Evolutionary conservation across 805 yeast species (phyloP).

Genomic region (Yarrowia osloensis): DNA sequence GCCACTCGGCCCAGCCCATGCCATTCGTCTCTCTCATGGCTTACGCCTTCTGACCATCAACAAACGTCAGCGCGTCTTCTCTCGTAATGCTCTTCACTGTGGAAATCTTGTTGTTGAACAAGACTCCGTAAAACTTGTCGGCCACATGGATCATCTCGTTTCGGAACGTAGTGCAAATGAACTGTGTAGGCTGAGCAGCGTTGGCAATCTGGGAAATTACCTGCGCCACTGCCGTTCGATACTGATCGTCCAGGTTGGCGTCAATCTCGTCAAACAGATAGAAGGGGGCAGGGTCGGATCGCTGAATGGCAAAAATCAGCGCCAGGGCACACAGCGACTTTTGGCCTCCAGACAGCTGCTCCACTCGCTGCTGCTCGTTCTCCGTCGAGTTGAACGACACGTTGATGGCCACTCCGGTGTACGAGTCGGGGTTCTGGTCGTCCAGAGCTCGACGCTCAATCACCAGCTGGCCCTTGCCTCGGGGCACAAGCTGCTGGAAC

Average conservation of each 20-base stretch:
- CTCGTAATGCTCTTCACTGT: slow-evolving; percentile 68
- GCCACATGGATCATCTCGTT: slow-evolving; percentile 90
- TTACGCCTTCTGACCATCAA: slow-evolving; percentile 54
- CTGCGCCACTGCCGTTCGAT: slow-evolving; percentile 81
- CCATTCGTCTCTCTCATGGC: background rate
- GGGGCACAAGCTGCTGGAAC: slow-evolving; percentile 80
- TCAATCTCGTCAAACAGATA: slow-evolving; percentile 95
- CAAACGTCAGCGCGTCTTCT: slow-evolving; percentile 78
- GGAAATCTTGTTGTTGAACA: slow-evolving; percentile 79
- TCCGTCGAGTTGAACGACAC: slow-evolving; percentile 86
- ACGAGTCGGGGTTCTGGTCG: slow-evolving; percentile 39
- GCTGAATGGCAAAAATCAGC: slow-evolving; percentile 87
- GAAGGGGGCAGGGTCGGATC: slow-evolving; percentile 96
- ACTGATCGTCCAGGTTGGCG: slow-evolving; percentile 91
- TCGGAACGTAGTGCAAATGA: slow-evolving; percentile 93
- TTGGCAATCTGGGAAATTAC: slow-evolving; percentile 65
- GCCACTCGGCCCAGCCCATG: background rate
- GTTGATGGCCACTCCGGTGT: slow-evolving; percentile 78
- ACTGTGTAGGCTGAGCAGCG: slow-evolving; percentile 62
- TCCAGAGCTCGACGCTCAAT: slow-evolving; percentile 51
- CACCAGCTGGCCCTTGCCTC: slow-evolving; percentile 72
- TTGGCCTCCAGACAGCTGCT: slow-evolving; percentile 95
- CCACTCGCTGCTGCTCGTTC: slow-evolving; percentile 84
- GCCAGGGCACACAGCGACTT: slow-evolving; percentile 96
- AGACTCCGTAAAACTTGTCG: slow-evolving; percentile 83